These are phyloP conservation scores for Hura crepitans DNA, from an alignment of 441 rosid genomes.

Conservation along the genomic window DNA sequence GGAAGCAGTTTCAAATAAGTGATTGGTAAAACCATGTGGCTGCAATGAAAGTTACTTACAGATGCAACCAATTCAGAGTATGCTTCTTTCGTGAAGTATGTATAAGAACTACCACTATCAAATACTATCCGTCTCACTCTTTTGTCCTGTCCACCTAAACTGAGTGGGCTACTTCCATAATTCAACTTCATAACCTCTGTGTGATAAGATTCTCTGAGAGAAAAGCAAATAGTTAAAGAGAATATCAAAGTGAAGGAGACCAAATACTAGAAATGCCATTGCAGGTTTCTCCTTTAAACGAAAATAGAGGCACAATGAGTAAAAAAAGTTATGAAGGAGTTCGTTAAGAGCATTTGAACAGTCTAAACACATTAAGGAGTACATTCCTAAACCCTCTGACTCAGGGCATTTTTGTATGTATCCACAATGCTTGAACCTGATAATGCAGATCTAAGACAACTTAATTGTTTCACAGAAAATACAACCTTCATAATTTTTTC, in stretches of 20 bases:
- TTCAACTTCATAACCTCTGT: slow-evolving; percentile 52
- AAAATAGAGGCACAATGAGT: neutral
- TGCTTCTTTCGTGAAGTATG: slow-evolving; percentile 68
- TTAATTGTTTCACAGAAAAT: neutral
- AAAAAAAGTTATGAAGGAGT: neutral
- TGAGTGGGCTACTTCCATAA: slow-evolving; percentile 55
- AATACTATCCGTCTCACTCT: slow-evolving; percentile 46
- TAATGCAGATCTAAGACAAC: neutral
- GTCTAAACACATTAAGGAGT: neutral
- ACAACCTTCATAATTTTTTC: too few species aligned
- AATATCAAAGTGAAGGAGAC: slow-evolving; percentile 4
- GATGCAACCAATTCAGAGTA: slow-evolving; percentile 61
- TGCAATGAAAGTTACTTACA: slow-evolving; percentile 42
- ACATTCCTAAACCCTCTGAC: neutral
- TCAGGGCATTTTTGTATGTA: neutral
- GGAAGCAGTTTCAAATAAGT: neutral
- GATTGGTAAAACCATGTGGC: neutral
- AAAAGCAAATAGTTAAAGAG: slow-evolving; percentile 9
- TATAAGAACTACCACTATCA: slow-evolving; percentile 91
- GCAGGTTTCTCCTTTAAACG: neutral
- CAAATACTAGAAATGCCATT: slow-evolving; percentile 3
- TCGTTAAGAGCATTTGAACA: neutral
- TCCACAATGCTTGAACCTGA: neutral
- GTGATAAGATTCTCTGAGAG: slow-evolving; percentile 54
- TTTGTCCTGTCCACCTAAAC: slow-evolving; percentile 40